phyloP scores from a whole-genome alignment of 768 basidiomycete species.

The Gymnopilus junonius region DNA sequence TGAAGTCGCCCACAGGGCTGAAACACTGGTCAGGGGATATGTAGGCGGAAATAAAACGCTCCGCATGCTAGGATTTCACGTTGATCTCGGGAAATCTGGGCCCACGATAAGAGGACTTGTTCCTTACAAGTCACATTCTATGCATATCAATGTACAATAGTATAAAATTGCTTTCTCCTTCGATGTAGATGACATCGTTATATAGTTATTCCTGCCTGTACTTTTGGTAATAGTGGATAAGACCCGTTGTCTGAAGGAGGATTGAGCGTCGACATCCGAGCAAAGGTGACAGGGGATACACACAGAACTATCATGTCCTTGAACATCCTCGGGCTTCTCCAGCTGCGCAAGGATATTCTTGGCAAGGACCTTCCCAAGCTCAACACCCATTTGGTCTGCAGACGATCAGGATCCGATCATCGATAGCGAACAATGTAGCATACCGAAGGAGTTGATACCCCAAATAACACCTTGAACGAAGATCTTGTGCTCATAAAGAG shows the following conservation, averaged over 20 bases:
- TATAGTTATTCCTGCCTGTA: slow-evolving; percentile 66
- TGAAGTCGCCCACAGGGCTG: no score
- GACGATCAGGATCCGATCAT: background rate
- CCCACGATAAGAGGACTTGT: no score
- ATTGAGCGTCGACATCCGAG: slow-evolving; percentile 33
- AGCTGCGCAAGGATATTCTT: slow-evolving; percentile 95
- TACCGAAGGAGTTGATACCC: slow-evolving; percentile 99
- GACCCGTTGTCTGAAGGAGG: slow-evolving; percentile 79
- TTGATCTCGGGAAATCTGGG: no score
- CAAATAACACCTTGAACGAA: slow-evolving; percentile 96
- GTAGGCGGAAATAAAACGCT: no score
- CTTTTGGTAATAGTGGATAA: slow-evolving; percentile 97
- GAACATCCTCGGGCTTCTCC: slow-evolving; percentile 54
- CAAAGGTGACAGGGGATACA: slow-evolving; percentile 21
- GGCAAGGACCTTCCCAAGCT: slow-evolving; percentile 96
- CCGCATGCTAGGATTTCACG: no score
- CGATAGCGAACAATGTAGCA: background rate
- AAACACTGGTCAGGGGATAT: no score
- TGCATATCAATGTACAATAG: no score
- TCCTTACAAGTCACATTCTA: no score
- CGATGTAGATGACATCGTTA: no score
- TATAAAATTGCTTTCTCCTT: no score
- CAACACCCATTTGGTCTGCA: slow-evolving; percentile 98
- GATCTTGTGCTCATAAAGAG: slow-evolving; percentile 98
- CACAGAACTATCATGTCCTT: slow-evolving; percentile 87